Evolutionary conservation across 2,329 filamentous ascomycete genomes (phyloP).

Genomic region (Septoria linicola): DNA sequence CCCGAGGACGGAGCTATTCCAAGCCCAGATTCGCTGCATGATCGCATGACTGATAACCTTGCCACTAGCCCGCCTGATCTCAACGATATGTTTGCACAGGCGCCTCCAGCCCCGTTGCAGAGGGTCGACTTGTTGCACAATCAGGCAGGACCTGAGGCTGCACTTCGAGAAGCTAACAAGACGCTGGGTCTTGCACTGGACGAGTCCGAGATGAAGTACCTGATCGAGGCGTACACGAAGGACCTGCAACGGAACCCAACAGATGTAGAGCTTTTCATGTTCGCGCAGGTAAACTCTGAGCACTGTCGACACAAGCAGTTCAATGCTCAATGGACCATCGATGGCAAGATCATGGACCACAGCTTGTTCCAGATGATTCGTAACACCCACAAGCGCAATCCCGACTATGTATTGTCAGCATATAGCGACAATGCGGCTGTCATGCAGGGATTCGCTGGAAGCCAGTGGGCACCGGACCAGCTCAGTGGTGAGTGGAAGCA

Average conservation of each 20-base stretch:
- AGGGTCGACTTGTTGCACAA: slow-evolving; percentile 63
- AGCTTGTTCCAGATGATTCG: slow-evolving; percentile 95
- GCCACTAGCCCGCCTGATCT: slow-evolving; percentile 66
- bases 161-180: slow-evolving; percentile 79
- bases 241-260: slow-evolving; percentile 66
- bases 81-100: slow-evolving; percentile 74
- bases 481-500: slow-evolving; percentile 84
- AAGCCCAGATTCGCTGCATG: slow-evolving; percentile 72
- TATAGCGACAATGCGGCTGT: slow-evolving; percentile 99
- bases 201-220: slow-evolving; percentile 84
- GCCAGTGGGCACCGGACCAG: slow-evolving; percentile 85
- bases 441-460: slow-evolving; percentile 67
- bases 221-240: slow-evolving; percentile 77
- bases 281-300: slow-evolving; percentile 98
- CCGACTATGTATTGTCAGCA: slow-evolving; percentile 83
- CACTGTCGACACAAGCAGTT: slow-evolving; percentile 89
- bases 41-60: slow-evolving; percentile 93
- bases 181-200: slow-evolving; percentile 83
- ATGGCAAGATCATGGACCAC: slow-evolving; percentile 74
- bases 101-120: slow-evolving; percentile 63
- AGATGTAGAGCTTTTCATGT: slow-evolving; percentile 98
- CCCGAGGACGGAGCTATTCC: slow-evolving; percentile 54
- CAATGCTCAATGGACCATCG: slow-evolving; percentile 94
- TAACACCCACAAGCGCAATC: slow-evolving; percentile 80
- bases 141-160: slow-evolving; percentile 61